phyloP scores from a whole-genome alignment of 2,329 filamentous ascomycete species.

The Mariannaea sp. region DNA sequence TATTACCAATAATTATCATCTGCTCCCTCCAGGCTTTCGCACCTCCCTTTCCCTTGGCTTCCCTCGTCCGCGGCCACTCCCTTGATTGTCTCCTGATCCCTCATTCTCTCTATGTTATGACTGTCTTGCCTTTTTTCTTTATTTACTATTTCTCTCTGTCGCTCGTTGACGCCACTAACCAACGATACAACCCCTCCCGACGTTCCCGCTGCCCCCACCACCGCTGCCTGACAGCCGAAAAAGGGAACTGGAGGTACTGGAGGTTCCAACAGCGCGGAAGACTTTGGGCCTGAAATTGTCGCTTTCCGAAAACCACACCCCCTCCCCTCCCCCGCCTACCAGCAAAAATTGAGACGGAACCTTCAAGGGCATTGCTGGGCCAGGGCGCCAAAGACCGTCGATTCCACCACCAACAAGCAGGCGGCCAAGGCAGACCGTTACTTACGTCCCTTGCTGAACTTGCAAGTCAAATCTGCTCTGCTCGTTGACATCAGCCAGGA shows the following conservation, averaged over 20 bases:
- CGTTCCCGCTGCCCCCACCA: constrained; percentile 4
- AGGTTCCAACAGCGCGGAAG: constrained; percentile 9
- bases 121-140: background rate
- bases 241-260: background rate
- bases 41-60: background rate
- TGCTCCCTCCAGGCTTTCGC: background rate
- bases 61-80: background rate
- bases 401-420: background rate
- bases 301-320: too few relatives aligned
- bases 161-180: background rate
- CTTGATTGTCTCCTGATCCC: background rate
- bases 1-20: too few relatives aligned
- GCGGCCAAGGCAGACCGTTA: constrained; percentile 2
- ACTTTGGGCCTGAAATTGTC: constrained; percentile 10
- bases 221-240: constrained; percentile 6
- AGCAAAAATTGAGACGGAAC: too few relatives aligned
- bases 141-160: background rate
- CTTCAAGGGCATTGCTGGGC: background rate
- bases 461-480: constrained; percentile 4
- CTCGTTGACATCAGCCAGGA: constrained; percentile 4
- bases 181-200: constrained; percentile 19
- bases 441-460: background rate
- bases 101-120: background rate
- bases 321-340: too few relatives aligned
- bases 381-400: background rate